Base-by-base conservation (phyloP, 345 rosid species). In the Gossypium ekmanianum region DNA sequence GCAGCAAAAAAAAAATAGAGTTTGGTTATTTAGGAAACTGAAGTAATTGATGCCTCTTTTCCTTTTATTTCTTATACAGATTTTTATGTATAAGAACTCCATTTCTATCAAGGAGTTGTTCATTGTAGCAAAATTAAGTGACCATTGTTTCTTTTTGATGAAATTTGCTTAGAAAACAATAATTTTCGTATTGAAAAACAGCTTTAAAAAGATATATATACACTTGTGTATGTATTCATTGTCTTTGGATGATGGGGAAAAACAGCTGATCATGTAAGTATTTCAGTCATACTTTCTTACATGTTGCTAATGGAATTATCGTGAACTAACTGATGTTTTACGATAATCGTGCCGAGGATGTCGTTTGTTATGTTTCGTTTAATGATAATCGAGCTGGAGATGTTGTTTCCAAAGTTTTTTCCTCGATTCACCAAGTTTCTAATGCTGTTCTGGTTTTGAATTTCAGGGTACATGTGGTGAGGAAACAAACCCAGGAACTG, bases 391-490 rank as follows among this genome's bases (percentile, higher is more conserved):
- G 7, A 27, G 41, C 22, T 26, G 12, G 57, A 48, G 44, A 24
- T 3, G 43, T 9, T 4, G 22, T 54, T 48, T 57, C 12, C 22
- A 7, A 8, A 1, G 13, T 24, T 39, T 18, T 34, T n/a, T 52
- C 2, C 26, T 22, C 2, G 12, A 11, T 58, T 58, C 34, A 24
- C 16, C 39, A 12, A 13, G 64, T 72, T 41, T 7, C 18, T 56
- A 20, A 22, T 39, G 16, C n/a, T 16, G 14, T 63, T 54, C 54
- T 54, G 41, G 17, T 16, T 69, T 74, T 52, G 27, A 52, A 55
- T 79, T 73, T 54, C 81, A 86, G 89, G 84, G 66, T 22, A 44
- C 61, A 12, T 41, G 79, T 76, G 77, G 69, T 62, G 81, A 70
- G 18, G 72, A 48, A 29, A 68, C 78, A 9, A 73, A 75, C 68